phyloP scores from a whole-genome alignment of 2,329 filamentous ascomycete species.

The Claviceps africana region DNA sequence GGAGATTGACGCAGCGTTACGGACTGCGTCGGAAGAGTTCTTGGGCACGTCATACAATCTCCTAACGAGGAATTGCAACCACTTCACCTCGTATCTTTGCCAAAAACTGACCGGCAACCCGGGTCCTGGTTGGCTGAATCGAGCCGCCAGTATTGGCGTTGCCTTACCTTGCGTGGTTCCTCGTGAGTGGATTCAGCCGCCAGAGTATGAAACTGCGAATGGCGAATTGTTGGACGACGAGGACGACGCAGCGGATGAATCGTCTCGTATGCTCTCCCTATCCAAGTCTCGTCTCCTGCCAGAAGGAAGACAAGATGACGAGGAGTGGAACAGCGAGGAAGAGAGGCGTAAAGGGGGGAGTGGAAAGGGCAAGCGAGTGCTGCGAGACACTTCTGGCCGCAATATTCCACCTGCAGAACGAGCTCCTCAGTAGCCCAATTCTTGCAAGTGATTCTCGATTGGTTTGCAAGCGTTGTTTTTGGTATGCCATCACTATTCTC shows the following conservation, averaged over 20 bases:
- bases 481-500: not conserved
- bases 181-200: conserved; percentile 66
- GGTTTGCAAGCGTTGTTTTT: not conserved
- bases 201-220: conserved; percentile 59
- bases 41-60: conserved; percentile 67
- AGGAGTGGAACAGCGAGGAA: conserved; percentile 32
- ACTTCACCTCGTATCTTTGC: conserved; percentile 69
- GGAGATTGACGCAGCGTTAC: conserved; percentile 60
- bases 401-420: conserved; percentile 37
- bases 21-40: conserved; percentile 56
- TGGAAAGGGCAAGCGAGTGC: conserved; percentile 30
- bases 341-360: conserved; percentile 25
- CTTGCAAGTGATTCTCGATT: conserved; percentile 1
- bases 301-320: conserved; percentile 13
- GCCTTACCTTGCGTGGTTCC: conserved; percentile 73
- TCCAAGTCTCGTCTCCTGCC: conserved; percentile 19
- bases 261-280: conserved; percentile 42
- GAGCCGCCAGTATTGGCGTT: conserved; percentile 70
- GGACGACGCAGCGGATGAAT: conserved; percentile 34
- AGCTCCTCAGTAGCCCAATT: conserved; percentile 23
- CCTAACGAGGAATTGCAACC: conserved; percentile 75
- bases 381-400: conserved; percentile 37
- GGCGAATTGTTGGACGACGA: conserved; percentile 52
- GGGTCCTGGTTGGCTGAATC: conserved; percentile 65
- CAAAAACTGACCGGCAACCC: conserved; percentile 55